These are phyloP conservation scores for Tricholoma sp. DNA, from an alignment of 768 basidiomycete genomes.

Conservation along the genomic window DNA sequence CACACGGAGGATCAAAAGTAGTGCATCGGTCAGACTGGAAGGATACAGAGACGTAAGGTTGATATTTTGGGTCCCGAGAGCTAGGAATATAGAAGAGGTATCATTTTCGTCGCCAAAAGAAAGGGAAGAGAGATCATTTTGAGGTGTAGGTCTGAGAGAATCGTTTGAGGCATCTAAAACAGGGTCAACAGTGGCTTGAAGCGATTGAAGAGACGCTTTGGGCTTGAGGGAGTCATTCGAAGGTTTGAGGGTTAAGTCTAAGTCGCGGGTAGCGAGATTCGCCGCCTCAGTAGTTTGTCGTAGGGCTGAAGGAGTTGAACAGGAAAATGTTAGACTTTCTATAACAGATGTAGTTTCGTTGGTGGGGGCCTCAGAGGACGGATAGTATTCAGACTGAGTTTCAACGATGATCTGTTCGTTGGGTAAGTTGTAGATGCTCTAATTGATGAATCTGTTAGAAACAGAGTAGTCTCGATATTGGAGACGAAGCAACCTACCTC, in stretches of 20 bases:
- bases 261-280: background rate
- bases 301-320: background rate
- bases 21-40: constrained; percentile 5
- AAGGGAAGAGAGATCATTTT: constrained; percentile 11
- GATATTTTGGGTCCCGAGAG: background rate
- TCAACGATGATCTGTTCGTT: constrained; percentile 21
- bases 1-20: constrained; percentile 18
- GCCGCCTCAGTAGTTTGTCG: background rate
- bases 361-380: background rate
- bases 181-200: background rate
- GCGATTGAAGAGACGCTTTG: background rate
- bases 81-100: background rate
- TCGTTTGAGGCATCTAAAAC: background rate
- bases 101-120: constrained; percentile 10
- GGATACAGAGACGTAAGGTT: background rate
- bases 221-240: background rate
- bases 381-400: background rate
- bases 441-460: background rate
- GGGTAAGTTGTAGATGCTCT: constrained; percentile 27
- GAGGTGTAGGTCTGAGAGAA: background rate
- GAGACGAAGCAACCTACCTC: constrained; percentile 13
- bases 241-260: background rate
- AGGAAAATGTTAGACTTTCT: background rate
- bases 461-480: background rate
- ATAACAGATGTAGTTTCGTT: background rate